Percentiles rank a stretch among this genome's conserved stretches.
phyloP scores from a whole-genome alignment of 352 stramenopile genomes.

The Peronosclerospora sorghi region DNA sequence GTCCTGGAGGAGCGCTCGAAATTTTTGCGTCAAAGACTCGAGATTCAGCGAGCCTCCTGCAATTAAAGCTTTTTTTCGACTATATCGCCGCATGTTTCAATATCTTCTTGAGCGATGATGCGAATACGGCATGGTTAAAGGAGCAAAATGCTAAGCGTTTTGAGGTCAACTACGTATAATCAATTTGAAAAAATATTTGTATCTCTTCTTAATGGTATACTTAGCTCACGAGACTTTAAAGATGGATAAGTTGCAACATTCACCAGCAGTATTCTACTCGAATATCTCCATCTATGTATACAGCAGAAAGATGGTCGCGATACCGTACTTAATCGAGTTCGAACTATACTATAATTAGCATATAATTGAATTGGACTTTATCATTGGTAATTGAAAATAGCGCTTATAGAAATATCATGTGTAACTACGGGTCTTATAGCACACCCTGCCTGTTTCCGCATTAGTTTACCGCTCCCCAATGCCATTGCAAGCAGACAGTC shows the following conservation, averaged over 20 bases:
- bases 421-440: too few relatives aligned
- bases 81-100: constrained; percentile 57
- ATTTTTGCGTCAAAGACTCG: constrained; percentile 49
- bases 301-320: too few relatives aligned
- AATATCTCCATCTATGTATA: too few relatives aligned
- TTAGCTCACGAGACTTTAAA: constrained; percentile 29
- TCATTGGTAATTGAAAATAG: too few relatives aligned
- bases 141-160: constrained; percentile 13
- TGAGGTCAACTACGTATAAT: constrained; percentile 31
- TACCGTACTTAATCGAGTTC: too few relatives aligned
- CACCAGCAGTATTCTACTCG: constrained; percentile 28
- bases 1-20: constrained; percentile 64
- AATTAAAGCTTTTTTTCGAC: constrained; percentile 58
- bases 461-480: too few relatives aligned
- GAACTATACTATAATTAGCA: too few relatives aligned
- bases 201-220: constrained; percentile 25
- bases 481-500: too few relatives aligned
- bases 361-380: too few relatives aligned
- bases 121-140: constrained; percentile 22
- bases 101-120: constrained; percentile 42
- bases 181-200: constrained; percentile 60
- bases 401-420: too few relatives aligned
- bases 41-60: constrained; percentile 41
- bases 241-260: constrained; percentile 26
- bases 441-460: too few relatives aligned